Conservation (phyloP, 139 green algal species). For the Chlamydomonas sphaeroides region DNA sequence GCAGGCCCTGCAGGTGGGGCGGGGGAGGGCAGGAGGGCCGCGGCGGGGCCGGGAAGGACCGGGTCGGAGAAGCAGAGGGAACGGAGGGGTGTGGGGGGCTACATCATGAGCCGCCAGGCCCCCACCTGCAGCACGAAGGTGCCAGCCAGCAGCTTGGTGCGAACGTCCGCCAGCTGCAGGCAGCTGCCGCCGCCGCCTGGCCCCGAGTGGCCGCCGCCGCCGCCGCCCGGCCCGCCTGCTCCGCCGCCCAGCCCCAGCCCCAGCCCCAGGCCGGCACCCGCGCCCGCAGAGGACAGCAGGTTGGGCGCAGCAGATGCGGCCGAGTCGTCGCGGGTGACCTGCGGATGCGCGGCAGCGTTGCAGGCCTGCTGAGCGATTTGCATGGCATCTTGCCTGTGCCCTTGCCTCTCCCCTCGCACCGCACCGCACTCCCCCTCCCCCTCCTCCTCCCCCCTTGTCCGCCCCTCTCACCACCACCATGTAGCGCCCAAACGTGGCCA, state of each 20-base stretch:
- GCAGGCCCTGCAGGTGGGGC: slow-evolving; percentile 4
- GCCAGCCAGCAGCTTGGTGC: slow-evolving; percentile 82
- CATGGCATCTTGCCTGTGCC: not conserved
- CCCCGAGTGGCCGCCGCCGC: not conserved
- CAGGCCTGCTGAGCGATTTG: too few relatives aligned
- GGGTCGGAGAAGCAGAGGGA: too few relatives aligned
- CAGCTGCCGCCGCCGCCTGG: not conserved
- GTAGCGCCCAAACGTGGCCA: slow-evolving; percentile 68
- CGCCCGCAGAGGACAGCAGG: slow-evolving; percentile 10
- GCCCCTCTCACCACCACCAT: slow-evolving; percentile 58
- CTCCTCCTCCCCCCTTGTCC: not conserved
- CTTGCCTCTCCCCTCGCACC: not conserved
- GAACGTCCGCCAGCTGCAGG: slow-evolving; percentile 77
- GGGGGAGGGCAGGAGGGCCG: too few relatives aligned
- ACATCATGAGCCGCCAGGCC: too few relatives aligned
- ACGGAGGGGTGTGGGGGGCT: too few relatives aligned
- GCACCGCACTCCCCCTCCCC: not conserved
- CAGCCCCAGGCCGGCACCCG: not conserved
- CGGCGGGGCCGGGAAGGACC: too few relatives aligned
- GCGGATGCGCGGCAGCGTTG: not conserved
- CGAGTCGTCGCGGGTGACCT: slow-evolving; percentile 19
- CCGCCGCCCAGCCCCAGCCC: not conserved
- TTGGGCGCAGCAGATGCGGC: not conserved
- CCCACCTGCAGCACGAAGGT: slow-evolving; percentile 38
- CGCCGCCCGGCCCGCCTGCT: not conserved